Conservation (phyloP, 768 basidiomycete genomes). For the Lactarius akahatsu region DNA sequence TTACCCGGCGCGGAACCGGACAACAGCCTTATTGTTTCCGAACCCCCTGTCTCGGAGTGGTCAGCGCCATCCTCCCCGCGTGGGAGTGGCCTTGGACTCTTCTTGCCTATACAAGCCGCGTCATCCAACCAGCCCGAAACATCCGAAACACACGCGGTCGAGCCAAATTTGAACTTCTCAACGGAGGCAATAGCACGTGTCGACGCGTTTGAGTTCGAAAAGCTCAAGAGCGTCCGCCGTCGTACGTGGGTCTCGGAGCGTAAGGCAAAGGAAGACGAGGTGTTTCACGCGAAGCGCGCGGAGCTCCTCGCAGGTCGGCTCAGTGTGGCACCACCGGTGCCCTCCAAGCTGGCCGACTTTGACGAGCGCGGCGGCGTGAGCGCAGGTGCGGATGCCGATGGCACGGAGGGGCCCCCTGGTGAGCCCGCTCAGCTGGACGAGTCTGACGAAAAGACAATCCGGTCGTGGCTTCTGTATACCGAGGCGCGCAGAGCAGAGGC, state of each 20-base stretch:
- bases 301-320: slow-evolving; percentile 25
- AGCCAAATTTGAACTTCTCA: slow-evolving; percentile 28
- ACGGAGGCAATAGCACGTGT: slow-evolving; percentile 14
- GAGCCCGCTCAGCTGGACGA: slow-evolving; percentile 34
- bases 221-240: slow-evolving; percentile 26
- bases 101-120: slow-evolving; percentile 28
- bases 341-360: slow-evolving; percentile 29
- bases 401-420: slow-evolving; percentile 42
- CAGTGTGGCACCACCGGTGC: slow-evolving; percentile 27
- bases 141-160: slow-evolving; percentile 19
- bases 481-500: slow-evolving; percentile 41
- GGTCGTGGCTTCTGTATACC: slow-evolving; percentile 36
- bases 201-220: slow-evolving; percentile 21
- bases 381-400: slow-evolving; percentile 33
- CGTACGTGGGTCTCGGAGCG: slow-evolving; percentile 28
- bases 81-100: slow-evolving; percentile 24
- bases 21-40: slow-evolving; percentile 34
- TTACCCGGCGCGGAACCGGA: slow-evolving; percentile 47
- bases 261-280: slow-evolving; percentile 28
- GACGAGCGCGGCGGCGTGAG: slow-evolving; percentile 34
- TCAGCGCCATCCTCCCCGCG: slow-evolving; percentile 19
- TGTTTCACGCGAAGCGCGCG: slow-evolving; percentile 22
- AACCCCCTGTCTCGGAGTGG: slow-evolving; percentile 21
- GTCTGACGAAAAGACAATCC: slow-evolving; percentile 27
- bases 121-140: slow-evolving; percentile 21